Base-by-base conservation (phyloP, 2,329 filamentous ascomycete genomes). In the Stromatinia cepivora region DNA sequence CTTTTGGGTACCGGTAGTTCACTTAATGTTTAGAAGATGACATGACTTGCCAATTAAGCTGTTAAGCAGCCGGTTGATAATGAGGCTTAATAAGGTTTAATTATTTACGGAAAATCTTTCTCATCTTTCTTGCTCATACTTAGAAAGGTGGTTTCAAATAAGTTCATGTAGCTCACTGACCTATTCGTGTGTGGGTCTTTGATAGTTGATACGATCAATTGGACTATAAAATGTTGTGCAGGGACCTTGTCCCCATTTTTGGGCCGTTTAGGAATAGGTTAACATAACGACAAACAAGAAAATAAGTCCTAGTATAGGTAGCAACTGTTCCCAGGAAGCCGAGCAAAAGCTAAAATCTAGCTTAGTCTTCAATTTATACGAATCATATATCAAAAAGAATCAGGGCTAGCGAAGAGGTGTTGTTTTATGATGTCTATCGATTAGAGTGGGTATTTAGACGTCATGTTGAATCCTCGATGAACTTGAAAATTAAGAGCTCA, bases 161-260 rank as follows among this genome's bases (percentile, higher is more conserved):
- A n/a, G 20, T 46, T 46, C 42, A 45, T 31, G 25, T 22, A 7
- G 28, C 20, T 46, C 3, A 54, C 22, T 28, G 22, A 20, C 15
- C n/a, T 10, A 34, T 63, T 28, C 45, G 17, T 39, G 28, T 34
- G 45, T 50, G 46, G 59, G n/a, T 63, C 46, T 39, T 63, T 22
- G 17, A 25, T 39, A n/a, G 4, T 9, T 39, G 13, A 36, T 46
- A 39, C 45, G 20, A 63, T 28, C 15, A 25, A 63, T 39, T 13
- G 31, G 42, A 36, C 20, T n/a, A 11, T 50, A 15, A 50, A 52
- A 63, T 52, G 22, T 25, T 39, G 31, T 63, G 59, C 59, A 63
- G 59, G 59, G 59, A 50, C 46, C 46, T 50, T 25, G 13, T 34
- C 45, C 20, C 59, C 59, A 63, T 39, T 39, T 63, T 34, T 63